phyloP scores from a whole-genome alignment of 208 protist species.

The Blechomonas ayalai region DNA sequence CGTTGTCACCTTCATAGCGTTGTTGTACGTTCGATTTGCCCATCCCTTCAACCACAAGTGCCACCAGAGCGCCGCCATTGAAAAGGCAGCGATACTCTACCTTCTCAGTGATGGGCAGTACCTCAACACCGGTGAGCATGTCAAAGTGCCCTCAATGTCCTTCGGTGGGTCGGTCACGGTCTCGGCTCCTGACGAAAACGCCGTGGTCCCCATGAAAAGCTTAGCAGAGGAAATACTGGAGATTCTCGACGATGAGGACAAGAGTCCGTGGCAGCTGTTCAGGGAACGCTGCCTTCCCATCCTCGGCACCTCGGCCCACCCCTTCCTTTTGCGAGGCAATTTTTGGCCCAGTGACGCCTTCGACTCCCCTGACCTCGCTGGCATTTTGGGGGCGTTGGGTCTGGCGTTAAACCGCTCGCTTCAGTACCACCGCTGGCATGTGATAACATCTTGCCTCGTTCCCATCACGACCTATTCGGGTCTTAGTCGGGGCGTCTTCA shows the following conservation, averaged over 20 bases:
- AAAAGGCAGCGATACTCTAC: constrained; percentile 54
- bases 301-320: constrained; percentile 64
- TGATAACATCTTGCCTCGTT: constrained; percentile 72
- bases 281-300: constrained; percentile 72
- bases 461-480: constrained; percentile 73
- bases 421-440: constrained; percentile 82
- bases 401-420: constrained; percentile 77
- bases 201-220: neutral
- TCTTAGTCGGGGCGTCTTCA: constrained; percentile 80
- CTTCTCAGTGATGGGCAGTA: constrained; percentile 56
- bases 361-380: constrained; percentile 66
- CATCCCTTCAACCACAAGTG: constrained; percentile 89
- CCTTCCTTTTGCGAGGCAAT: constrained; percentile 79
- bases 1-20: constrained; percentile 61
- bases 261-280: constrained; percentile 85
- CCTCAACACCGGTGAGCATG: constrained; percentile 3
- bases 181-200: too few species aligned
- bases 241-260: constrained; percentile 73
- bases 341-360: constrained; percentile 85
- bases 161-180: too few species aligned
- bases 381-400: constrained; percentile 64
- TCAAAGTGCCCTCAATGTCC: neutral
- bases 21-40: constrained; percentile 84
- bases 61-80: constrained; percentile 45
- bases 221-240: constrained; percentile 38